These are phyloP conservation scores for Cutaneotrichosporon sp. DNA, from an alignment of 1,284 basidiomycete genomes.

Conservation along the genomic window DNA sequence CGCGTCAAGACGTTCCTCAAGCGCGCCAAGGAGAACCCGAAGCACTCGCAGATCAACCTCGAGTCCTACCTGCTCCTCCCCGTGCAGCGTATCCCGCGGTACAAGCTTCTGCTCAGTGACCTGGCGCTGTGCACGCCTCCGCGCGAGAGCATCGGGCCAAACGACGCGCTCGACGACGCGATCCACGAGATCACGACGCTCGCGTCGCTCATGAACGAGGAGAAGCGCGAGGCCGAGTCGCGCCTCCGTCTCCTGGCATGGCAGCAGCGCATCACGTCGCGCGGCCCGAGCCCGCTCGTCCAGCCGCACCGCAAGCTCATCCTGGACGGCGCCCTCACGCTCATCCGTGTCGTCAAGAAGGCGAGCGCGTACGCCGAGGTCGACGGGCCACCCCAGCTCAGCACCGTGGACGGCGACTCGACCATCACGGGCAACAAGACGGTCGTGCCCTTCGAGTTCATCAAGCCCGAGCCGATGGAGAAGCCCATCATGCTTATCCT, in stretches of 20 bases:
- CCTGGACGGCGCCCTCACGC: conserved; percentile 77
- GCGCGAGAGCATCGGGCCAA: conserved; percentile 63
- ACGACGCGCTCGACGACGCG: conserved; percentile 78
- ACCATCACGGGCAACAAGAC: conserved; percentile 57
- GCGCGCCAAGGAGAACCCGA: conserved; percentile 60
- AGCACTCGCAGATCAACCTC: conserved; percentile 93
- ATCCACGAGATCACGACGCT: conserved; percentile 79
- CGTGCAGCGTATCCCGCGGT: conserved; percentile 94
- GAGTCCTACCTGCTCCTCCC: conserved; percentile 94
- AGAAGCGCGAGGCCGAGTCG: conserved; percentile 90
- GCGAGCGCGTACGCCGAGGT: conserved; percentile 80
- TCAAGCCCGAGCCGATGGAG: conserved; percentile 59
- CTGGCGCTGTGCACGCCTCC: conserved; percentile 80
- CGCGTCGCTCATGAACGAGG: conserved; percentile 94
- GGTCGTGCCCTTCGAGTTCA: conserved; percentile 82
- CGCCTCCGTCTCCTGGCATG: conserved; percentile 81
- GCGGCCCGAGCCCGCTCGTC: conserved; percentile 91
- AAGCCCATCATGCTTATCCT: conserved; percentile 47
- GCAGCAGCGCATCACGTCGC: conserved; percentile 87
- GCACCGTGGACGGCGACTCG: conserved; percentile 37
- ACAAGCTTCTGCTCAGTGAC: conserved; percentile 88
- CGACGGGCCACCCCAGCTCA: conserved; percentile 32
- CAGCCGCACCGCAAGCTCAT: conserved; percentile 94
- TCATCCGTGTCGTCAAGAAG: conserved; percentile 89
- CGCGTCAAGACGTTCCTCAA: conserved; percentile 85